Base-by-base conservation (phyloP, 2,329 filamentous ascomycete genomes). In the Rhynchosporium agropyri region DNA sequence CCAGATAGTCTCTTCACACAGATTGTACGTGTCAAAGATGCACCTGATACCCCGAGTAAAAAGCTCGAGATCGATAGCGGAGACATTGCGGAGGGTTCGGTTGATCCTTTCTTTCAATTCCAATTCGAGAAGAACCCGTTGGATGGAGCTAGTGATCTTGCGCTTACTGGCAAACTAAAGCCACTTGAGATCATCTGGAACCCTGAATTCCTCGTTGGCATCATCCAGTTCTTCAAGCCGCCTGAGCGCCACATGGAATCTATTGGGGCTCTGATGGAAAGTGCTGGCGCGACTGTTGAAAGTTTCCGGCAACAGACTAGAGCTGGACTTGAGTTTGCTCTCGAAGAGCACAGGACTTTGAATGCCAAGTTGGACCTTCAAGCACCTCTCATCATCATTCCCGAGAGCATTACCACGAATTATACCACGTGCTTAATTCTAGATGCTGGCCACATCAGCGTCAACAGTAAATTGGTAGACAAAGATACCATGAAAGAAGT, bases 171-270 rank as follows among this genome's bases (percentile, higher is more conserved):
- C 71, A 97, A 96, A 76, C 79, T 99, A 69, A 97, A 96, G 76
- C 95, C 93, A 50, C 88, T 99, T 69, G 96, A 99, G 75, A 90
- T 99, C 60, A 92, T 99, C 29, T 99, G 97, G 84, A 99, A 99
- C 71, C 95, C 96, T 0, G 91, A 89, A 67, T 96, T 98, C 69
- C 83, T 98, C 0, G 87, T 97, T 5, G 93, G 95, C 55, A 87
- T 98, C 45, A 91, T 89, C 59, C 92, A 92, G 70, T 99, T 99
- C 79, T 99, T 99, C 80, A 89, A 94, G 66, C 95, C 95, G 0
- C 96, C 95, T 0, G 93, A 97, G 75, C 85, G 93, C 57, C 96
- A 99, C 74, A 97, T 99, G 93, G 95, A 99, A 74, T 99, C 95
- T 9, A 97, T 99, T 70, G 90, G 88, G 12, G 96, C 95, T 1